A percentile compares a stretch with the other conserved stretches of the same genome.
Conservation (phyloP, 129 eudicot species). For the Dittrichia graveolens region DNA sequence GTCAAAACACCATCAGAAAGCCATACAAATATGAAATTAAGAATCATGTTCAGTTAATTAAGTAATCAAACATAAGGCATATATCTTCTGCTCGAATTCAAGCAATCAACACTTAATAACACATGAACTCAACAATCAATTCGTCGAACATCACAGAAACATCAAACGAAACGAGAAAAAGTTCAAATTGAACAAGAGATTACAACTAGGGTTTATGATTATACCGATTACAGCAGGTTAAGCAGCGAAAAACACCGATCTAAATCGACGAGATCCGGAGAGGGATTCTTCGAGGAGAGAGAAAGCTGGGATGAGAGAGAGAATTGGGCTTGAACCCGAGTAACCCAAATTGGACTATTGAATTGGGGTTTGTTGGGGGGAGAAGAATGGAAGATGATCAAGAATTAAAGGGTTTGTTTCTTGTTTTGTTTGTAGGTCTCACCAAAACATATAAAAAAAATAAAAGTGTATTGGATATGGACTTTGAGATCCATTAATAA, state of each 20-base stretch:
- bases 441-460: neutral
- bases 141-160: too few relatives aligned
- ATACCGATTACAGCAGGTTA: neutral
- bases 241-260: conserved; percentile 1
- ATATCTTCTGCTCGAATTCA: too few relatives aligned
- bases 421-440: conserved; percentile 3
- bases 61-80: too few relatives aligned
- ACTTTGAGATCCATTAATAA: conserved; percentile 49
- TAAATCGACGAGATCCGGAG: conserved; percentile 41
- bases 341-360: conserved; percentile 43
- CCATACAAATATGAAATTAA: too few relatives aligned
- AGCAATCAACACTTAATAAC: too few relatives aligned
- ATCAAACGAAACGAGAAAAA: too few relatives aligned
- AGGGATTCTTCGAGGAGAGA: conserved; percentile 36
- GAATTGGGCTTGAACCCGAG: conserved; percentile 51
- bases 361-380: conserved; percentile 35
- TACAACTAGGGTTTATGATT: too few relatives aligned
- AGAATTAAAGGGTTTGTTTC: too few relatives aligned
- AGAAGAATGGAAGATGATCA: neutral
- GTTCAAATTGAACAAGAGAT: too few relatives aligned
- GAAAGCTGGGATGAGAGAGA: conserved; percentile 31
- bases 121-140: too few relatives aligned
- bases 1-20: too few relatives aligned
- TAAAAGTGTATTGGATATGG: conserved; percentile 54
- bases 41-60: too few relatives aligned